phyloP scores from a whole-genome alignment of 192 early-diverging fungal genomes.

The Helicostylum pulchrum region DNA sequence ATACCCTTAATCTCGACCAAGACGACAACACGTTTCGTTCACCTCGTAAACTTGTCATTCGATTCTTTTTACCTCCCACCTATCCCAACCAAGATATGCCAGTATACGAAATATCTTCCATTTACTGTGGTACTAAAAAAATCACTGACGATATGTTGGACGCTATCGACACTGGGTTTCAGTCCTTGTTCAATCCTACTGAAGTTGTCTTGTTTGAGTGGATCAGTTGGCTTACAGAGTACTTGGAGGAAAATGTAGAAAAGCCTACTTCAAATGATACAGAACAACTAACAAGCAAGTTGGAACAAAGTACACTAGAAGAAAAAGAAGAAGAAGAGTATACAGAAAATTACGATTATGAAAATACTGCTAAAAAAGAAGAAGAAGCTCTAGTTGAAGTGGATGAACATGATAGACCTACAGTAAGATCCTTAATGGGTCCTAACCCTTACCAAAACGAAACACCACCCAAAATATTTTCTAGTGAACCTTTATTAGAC shows the following conservation, averaged over 20 bases:
- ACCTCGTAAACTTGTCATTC: constrained; percentile 20
- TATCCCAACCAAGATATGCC: constrained; percentile 47
- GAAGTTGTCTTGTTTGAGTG: constrained; percentile 70
- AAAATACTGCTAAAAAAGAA: not conserved
- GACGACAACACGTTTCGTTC: constrained; percentile 16
- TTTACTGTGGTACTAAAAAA: constrained; percentile 51
- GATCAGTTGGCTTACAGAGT: constrained; percentile 55
- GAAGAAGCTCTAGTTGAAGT: not conserved
- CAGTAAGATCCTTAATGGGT: not conserved
- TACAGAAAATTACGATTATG: constrained; percentile 2
- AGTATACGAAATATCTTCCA: constrained; percentile 48
- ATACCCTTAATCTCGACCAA: constrained; percentile 30
- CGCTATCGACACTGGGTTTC: constrained; percentile 48
- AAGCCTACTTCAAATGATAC: not conserved
- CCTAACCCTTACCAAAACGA: not conserved
- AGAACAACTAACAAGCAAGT: not conserved
- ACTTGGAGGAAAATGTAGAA: constrained; percentile 37
- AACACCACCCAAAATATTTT: constrained; percentile 44
- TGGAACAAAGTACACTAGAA: constrained; percentile 5
- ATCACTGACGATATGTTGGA: constrained; percentile 37
- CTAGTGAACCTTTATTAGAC: constrained; percentile 62
- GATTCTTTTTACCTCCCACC: constrained; percentile 43
- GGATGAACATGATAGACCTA: constrained; percentile 18
- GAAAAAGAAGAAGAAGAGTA: constrained; percentile 21
- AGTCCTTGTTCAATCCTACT: constrained; percentile 51